phyloP scores from a whole-genome alignment of 2,329 filamentous ascomycete species.

The Daldinia sp. region DNA sequence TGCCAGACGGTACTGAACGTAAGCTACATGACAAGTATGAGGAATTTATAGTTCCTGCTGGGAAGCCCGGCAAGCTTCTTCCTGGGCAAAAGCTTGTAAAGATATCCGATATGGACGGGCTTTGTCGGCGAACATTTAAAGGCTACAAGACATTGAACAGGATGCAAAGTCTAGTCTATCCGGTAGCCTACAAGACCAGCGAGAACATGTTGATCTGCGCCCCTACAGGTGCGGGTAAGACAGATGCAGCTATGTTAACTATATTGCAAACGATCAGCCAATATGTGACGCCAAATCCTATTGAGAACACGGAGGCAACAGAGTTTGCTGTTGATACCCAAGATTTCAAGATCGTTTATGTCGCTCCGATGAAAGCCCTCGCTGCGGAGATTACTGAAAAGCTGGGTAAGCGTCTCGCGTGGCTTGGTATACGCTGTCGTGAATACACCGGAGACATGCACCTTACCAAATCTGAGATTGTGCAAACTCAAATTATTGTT shows the following conservation, averaged over 20 bases:
- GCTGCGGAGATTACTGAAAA: slow-evolving; percentile 97
- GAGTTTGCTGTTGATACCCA: slow-evolving; percentile 87
- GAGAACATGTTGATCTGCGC: slow-evolving; percentile 99
- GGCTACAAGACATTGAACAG: slow-evolving; percentile 94
- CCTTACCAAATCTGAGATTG: slow-evolving; percentile 93
- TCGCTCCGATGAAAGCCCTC: slow-evolving; percentile 98
- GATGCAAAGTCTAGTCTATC: slow-evolving; percentile 98
- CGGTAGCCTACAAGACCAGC: slow-evolving; percentile 92
- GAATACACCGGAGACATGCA: slow-evolving; percentile 99
- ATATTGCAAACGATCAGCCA: slow-evolving; percentile 91
- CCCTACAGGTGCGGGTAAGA: slow-evolving; percentile 98
- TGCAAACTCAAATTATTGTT: slow-evolving; percentile 97
- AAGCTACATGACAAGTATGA: slow-evolving; percentile 83
- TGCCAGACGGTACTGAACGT: slow-evolving; percentile 81
- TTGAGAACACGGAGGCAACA: slow-evolving; percentile 76
- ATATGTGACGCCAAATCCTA: slow-evolving; percentile 83
- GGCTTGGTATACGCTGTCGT: slow-evolving; percentile 91
- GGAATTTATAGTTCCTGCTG: slow-evolving; percentile 88
- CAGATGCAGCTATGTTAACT: slow-evolving; percentile 96
- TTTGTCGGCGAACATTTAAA: slow-evolving; percentile 92
- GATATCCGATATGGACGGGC: slow-evolving; percentile 85
- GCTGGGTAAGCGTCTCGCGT: slow-evolving; percentile 88
- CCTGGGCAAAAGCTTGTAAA: slow-evolving; percentile 79
- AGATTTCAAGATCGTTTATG: slow-evolving; percentile 98
- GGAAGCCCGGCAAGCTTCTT: slow-evolving; percentile 79